Evolutionary conservation across 2,329 filamentous ascomycete species (phyloP).

Genomic region (Diplodia mutila): DNA sequence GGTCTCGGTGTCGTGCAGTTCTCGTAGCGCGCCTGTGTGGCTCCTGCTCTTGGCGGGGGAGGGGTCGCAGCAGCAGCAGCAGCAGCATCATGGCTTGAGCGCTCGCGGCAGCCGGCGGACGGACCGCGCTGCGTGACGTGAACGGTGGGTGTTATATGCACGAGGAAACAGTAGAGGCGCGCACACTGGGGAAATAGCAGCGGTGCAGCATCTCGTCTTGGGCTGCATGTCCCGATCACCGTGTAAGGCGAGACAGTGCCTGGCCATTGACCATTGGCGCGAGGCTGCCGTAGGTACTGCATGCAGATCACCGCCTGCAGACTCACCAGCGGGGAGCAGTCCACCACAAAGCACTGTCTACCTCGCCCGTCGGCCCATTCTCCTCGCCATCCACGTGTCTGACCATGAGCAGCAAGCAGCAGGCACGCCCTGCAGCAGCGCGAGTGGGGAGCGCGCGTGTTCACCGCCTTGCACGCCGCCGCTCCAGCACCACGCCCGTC

Average conservation of each 20-base stretch:
- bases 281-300: background rate
- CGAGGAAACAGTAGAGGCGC: background rate
- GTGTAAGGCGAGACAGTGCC: conserved; percentile 18
- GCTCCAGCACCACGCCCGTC: background rate
- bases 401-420: background rate
- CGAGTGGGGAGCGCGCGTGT: conserved; percentile 5
- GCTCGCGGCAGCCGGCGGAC: conserved; percentile 1
- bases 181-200: background rate
- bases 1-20: conserved; percentile 14
- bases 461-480: conserved; percentile 13
- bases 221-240: conserved; percentile 7
- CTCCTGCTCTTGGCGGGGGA: conserved; percentile 21
- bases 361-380: background rate
- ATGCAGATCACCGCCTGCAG: conserved; percentile 10
- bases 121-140: conserved; percentile 17
- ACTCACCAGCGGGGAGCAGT: background rate
- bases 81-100: background rate
- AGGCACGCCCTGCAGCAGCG: background rate
- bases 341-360: background rate
- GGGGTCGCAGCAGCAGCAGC: conserved; percentile 15
- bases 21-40: conserved; percentile 6
- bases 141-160: conserved; percentile 4
- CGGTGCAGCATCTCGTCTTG: background rate
- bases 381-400: conserved; percentile 15
- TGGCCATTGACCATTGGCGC: background rate